phyloP scores from a whole-genome alignment of 2,329 filamentous ascomycete genomes.

The Colletotrichum navitas region DNA sequence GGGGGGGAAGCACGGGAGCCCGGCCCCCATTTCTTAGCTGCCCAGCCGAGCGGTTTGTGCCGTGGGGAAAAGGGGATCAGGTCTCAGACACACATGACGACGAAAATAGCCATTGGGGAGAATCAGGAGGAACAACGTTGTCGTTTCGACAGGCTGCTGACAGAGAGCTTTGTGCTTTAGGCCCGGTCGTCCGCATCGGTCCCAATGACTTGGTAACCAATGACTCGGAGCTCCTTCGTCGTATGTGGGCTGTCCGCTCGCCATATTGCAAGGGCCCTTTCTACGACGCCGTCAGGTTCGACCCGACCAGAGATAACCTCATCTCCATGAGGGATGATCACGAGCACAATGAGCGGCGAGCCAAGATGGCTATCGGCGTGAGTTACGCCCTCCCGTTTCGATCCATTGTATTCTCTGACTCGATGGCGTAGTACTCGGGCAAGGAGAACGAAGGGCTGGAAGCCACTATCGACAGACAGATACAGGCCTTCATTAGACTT shows the following conservation, averaged over 20 bases:
- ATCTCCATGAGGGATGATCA: slow-evolving; percentile 52
- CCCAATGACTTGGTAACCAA: slow-evolving; percentile 53
- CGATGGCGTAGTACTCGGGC: slow-evolving; percentile 60
- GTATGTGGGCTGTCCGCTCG: slow-evolving; percentile 51
- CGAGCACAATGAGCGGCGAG: slow-evolving; percentile 57
- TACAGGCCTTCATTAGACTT: slow-evolving; percentile 60
- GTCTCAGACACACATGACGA: slow-evolving; percentile 42
- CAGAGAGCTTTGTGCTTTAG: slow-evolving; percentile 42
- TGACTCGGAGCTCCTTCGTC: slow-evolving; percentile 51
- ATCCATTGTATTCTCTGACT: not conserved
- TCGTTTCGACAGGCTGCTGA: slow-evolving; percentile 42
- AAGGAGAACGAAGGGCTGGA: slow-evolving; percentile 66
- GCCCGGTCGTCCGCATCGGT: slow-evolving; percentile 52
- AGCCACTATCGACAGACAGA: slow-evolving; percentile 60
- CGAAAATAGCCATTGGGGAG: slow-evolving; percentile 19
- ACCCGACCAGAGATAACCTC: slow-evolving; percentile 50
- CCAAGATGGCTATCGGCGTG: slow-evolving; percentile 62
- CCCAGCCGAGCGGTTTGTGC: slow-evolving; percentile 6
- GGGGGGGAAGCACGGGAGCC: not conserved
- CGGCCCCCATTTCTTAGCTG: not conserved
- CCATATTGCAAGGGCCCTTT: slow-evolving; percentile 49
- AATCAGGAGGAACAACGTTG: not conserved
- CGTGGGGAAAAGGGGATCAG: not conserved
- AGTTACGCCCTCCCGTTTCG: slow-evolving; percentile 20
- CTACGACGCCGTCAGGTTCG: slow-evolving; percentile 56